These are phyloP conservation scores for Eucalyptus albens DNA, from an alignment of 345 rosid genomes.

Conservation along the genomic window DNA sequence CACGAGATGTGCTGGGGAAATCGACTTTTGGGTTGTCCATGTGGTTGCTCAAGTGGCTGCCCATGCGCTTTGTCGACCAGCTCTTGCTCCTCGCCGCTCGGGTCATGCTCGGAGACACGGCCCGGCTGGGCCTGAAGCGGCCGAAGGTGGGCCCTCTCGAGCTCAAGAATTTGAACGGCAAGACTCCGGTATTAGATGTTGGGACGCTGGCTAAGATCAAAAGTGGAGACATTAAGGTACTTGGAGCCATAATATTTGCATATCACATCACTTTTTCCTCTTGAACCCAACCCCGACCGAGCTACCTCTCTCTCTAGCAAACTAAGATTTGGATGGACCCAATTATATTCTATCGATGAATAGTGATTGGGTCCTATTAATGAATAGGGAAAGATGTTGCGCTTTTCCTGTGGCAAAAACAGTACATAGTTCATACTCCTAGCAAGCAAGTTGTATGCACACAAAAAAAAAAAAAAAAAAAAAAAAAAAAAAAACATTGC, in stretches of 20 bases:
- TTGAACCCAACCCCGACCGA: background rate
- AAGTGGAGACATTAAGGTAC: conserved; percentile 83
- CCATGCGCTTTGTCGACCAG: conserved; percentile 65
- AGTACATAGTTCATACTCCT: background rate
- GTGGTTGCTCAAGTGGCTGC: conserved; percentile 89
- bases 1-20: conserved; percentile 85
- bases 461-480: background rate
- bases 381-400: conserved; percentile 1
- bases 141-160: conserved; percentile 79
- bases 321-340: conserved; percentile 16
- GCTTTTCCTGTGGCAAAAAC: background rate
- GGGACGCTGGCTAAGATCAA: conserved; percentile 84
- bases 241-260: background rate
- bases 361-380: background rate
- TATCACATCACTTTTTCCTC: background rate
- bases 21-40: conserved; percentile 94
- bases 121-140: conserved; percentile 56
- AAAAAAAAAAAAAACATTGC: background rate
- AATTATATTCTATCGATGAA: background rate
- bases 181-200: conserved; percentile 88
- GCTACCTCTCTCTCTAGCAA: background rate
- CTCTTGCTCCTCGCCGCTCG: conserved; percentile 50
- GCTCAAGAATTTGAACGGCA: conserved; percentile 64
- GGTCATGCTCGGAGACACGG: conserved; percentile 70
- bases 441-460: background rate